phyloP scores from a whole-genome alignment of 768 basidiomycete species.

The Kwoniella sp. region DNA sequence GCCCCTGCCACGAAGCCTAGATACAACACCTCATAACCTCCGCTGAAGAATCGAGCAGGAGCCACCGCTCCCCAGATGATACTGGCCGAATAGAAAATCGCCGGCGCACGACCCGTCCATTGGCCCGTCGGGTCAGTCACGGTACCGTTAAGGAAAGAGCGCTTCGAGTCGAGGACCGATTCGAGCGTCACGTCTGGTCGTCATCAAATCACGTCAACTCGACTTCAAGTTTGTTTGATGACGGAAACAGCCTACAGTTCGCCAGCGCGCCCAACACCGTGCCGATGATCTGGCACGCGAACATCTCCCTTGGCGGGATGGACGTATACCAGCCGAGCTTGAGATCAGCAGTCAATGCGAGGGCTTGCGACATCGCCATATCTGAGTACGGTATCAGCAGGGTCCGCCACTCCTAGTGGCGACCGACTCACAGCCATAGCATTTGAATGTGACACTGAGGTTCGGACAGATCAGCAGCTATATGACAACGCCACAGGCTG shows the following conservation, averaged over 20 bases:
- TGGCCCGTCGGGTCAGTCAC: conserved; percentile 46
- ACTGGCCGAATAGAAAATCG: conserved; percentile 48
- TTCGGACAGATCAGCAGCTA: neutral
- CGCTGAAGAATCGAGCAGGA: conserved; percentile 48
- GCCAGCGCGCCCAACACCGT: conserved; percentile 46
- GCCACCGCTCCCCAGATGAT: conserved; percentile 49
- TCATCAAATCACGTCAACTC: neutral
- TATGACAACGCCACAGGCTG: neutral
- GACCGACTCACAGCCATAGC: conserved; percentile 46
- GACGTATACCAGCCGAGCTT: conserved; percentile 49
- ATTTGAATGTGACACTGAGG: conserved; percentile 46
- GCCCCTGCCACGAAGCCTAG: conserved; percentile 46
- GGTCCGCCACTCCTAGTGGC: neutral
- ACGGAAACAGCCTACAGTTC: conserved; percentile 38
- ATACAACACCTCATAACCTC: conserved; percentile 43
- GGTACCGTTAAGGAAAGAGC: conserved; percentile 46
- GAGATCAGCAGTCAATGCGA: conserved; percentile 44
- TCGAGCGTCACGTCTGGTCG: conserved; percentile 40
- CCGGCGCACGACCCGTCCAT: conserved; percentile 49
- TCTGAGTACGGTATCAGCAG: conserved; percentile 15
- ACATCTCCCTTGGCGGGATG: conserved; percentile 48
- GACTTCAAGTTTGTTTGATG: neutral
- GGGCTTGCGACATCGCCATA: conserved; percentile 50
- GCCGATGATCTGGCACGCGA: conserved; percentile 46
- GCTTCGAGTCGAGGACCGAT: conserved; percentile 45